phyloP scores from a whole-genome alignment of 192 early-diverging fungal genomes.

The Obelidium mucronatum region DNA sequence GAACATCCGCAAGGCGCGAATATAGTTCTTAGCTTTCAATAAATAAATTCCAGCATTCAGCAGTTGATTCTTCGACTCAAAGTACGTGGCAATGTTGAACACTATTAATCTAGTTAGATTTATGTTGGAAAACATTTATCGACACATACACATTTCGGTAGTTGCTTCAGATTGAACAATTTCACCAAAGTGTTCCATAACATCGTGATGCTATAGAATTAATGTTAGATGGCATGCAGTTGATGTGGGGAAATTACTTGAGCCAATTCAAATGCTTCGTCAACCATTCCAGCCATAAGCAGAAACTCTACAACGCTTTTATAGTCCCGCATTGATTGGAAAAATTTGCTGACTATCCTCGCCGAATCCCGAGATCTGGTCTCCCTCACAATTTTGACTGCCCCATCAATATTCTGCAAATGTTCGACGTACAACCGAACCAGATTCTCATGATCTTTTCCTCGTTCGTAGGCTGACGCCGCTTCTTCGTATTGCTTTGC shows the following conservation, averaged over 20 bases:
- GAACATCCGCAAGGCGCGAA: conserved; percentile 54
- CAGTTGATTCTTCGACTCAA: conserved; percentile 52
- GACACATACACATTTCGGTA: conserved; percentile 38
- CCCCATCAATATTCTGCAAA: conserved; percentile 56
- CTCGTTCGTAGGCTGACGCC: conserved; percentile 58
- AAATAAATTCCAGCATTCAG: conserved; percentile 58
- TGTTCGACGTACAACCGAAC: conserved; percentile 59
- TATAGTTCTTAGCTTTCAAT: conserved; percentile 54
- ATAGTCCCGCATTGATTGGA: conserved; percentile 54
- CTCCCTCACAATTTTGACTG: conserved; percentile 53
- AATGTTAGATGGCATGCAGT: conserved; percentile 9
- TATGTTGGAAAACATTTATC: neutral
- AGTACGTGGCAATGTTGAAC: conserved; percentile 53
- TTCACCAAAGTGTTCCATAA: conserved; percentile 62
- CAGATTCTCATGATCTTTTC: conserved; percentile 57
- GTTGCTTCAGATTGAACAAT: conserved; percentile 56
- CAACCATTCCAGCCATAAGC: conserved; percentile 61
- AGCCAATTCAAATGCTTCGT: conserved; percentile 65
- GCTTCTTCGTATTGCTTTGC: conserved; percentile 54
- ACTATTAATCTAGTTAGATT: conserved; percentile 29
- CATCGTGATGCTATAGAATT: conserved; percentile 51
- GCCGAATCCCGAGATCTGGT: conserved; percentile 61
- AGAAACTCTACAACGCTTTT: conserved; percentile 63
- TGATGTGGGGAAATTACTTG: conserved; percentile 29
- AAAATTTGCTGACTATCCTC: conserved; percentile 55